Evolutionary conservation across 1,284 basidiomycete species (phyloP), one percentile per base, ranked within the genome.

Genomic region (Sanghuangporus sanghuang): DNA sequence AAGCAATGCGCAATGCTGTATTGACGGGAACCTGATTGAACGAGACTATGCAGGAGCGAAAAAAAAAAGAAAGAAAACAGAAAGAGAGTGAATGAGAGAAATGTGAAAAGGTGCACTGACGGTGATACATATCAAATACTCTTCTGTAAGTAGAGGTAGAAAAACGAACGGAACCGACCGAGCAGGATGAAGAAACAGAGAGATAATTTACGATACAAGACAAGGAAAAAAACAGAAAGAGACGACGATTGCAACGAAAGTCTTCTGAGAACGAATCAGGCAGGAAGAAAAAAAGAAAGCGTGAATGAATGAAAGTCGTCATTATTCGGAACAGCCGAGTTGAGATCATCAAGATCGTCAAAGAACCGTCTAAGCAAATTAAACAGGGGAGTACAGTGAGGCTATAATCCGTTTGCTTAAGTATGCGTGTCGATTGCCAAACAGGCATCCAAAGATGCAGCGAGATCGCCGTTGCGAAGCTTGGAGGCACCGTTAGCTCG

Each of bases 341-440:
- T 35, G 57, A 59, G 57, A 59, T 49, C 57, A 49, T 59, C 57
- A 59, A 52, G 58, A 60, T 52, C 58, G 48, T 60, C 48, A 60
- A 52, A 32, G 27, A 49, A 36, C n/a, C 42, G 48, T 60, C 58
- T 60, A 60, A 52, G 35, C 21, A 40, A 39, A 52, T 40, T 60
- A 54, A 54, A 42, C 35, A 36, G 52, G 46, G 38, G n/a, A 6
- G 3, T 42, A 50, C 16, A 8, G 21, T 16, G 38, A 38, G 44
- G 35, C 27, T 60, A 60, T 60, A 42, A 60, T 39, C 48, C 58
- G 39, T 60, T 60, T 18, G n/a, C 32, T 6, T 52, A 21, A 48
- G 36, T 38, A 14, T 60, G 55, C 21, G 14, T 21, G 48, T 60
- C 35, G 36, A 39, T n/a, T 9, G 46, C 14, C n/a, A 35, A 35